Evolutionary conservation across 2,329 filamentous ascomycete genomes (phyloP), one percentile per base, ranked within the genome.

Genomic region (Chaetomiaceae sp.): DNA sequence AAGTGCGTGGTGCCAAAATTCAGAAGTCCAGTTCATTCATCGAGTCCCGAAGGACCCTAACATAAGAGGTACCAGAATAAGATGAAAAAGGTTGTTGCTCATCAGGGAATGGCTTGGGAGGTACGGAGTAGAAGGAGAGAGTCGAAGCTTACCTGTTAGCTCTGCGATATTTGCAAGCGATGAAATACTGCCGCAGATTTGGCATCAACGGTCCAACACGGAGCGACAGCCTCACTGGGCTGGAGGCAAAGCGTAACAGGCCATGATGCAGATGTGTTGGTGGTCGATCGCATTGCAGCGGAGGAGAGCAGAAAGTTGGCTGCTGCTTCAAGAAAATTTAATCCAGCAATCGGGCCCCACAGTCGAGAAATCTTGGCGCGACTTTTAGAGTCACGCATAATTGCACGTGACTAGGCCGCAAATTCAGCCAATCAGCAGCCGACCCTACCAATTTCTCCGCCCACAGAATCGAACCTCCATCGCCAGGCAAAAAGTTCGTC

Each of bases 51-150:
- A 75, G 63, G 66, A 67, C 79, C 78, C 84, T 94, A 86, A 89
- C 83, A 90, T 90, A 94, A 95, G 91, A 95, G 91, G 90, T 95
- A 91, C 90, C 90, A 95, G 89, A 95, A 91, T 87, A 76, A 72
- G 74, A 69, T 72, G 70, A 65, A 75, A 77, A 76, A 47, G 31
- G 20, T 38, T 31, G 74, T 78, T 67, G 83, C 80, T 92, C 88
- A 91, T 92, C 88, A 90, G 81, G 64, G 66, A 65, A 63, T 60
- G 55, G 55, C 61, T 7, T n/a, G 56, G 42, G 51, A 44, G 43
- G 59, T 59, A 36, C n/a, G n/a, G n/a, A n/a, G 38, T 53, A 48
- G 53, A 38, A 49, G 17, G 51, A 38, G 40, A 19, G 3, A 9
- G 11, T 50, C 14, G 50, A 11, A 55, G 52, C 72, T 71, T 73